A percentile compares a stretch with the other conserved stretches of the same genome.
Conservation (phyloP, 192 early-diverging fungal genomes). For the Chytriomyces hyalinus region DNA sequence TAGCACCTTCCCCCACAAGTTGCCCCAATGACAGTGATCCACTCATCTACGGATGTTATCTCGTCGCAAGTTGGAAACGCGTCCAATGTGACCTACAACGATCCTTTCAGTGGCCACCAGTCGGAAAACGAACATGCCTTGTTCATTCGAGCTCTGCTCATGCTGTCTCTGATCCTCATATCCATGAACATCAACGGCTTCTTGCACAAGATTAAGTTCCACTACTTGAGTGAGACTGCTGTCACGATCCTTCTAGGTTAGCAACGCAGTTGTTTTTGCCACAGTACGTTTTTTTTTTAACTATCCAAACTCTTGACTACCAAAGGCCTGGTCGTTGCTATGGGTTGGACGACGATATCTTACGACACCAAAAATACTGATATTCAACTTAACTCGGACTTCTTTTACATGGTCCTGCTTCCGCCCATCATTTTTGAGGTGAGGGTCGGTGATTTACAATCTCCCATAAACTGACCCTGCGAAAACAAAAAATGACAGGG, state of each 20-base stretch:
- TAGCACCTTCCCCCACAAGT: background rate
- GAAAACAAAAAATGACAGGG: conserved; percentile 42
- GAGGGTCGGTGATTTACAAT: background rate
- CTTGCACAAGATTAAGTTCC: conserved; percentile 61
- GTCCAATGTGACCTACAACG: background rate
- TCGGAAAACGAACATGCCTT: conserved; percentile 38
- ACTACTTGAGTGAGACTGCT: conserved; percentile 61
- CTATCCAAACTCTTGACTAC: background rate
- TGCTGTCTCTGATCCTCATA: conserved; percentile 58
- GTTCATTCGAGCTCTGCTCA: conserved; percentile 55
- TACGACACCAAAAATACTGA: conserved; percentile 52
- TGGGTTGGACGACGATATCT: conserved; percentile 54
- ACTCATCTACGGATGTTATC: background rate
- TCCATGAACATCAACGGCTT: conserved; percentile 60
- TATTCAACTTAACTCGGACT: conserved; percentile 59
- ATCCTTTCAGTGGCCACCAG: background rate
- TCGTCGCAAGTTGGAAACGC: background rate
- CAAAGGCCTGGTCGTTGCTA: conserved; percentile 56
- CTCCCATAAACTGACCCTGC: background rate
- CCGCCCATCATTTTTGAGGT: conserved; percentile 69
- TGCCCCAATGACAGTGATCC: background rate
- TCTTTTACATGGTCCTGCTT: conserved; percentile 67
- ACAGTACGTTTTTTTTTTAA: background rate
- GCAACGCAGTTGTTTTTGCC: background rate
- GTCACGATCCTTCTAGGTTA: conserved; percentile 59